phyloP scores from a whole-genome alignment of 768 basidiomycete genomes.

The Agaricus subrufescens region DNA sequence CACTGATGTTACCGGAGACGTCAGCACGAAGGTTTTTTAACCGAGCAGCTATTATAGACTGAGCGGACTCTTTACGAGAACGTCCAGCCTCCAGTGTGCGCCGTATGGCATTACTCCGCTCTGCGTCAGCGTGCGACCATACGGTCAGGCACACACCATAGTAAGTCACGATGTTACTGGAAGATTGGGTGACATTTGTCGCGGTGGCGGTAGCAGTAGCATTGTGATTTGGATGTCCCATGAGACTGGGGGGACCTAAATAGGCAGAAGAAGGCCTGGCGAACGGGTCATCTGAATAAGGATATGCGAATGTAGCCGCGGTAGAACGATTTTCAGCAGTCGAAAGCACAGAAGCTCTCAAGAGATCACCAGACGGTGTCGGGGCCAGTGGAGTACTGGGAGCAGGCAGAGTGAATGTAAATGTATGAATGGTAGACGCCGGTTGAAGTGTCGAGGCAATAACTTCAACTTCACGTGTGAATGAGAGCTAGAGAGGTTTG shows the following conservation, averaged over 20 bases:
- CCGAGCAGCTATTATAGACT: constrained; percentile 64
- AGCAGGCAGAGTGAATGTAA: constrained; percentile 82
- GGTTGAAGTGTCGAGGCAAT: constrained; percentile 94
- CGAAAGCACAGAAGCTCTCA: constrained; percentile 72
- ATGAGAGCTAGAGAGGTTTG: constrained; percentile 60
- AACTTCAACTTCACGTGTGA: constrained; percentile 89
- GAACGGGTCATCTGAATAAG: constrained; percentile 75
- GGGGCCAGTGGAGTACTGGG: constrained; percentile 74
- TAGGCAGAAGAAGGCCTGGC: constrained; percentile 76
- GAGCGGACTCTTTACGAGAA: constrained; percentile 74
- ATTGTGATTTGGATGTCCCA: constrained; percentile 41
- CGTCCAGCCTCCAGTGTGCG: constrained; percentile 77
- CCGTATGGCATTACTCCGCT: constrained; percentile 80
- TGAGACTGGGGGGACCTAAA: constrained; percentile 70
- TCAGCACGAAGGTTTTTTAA: constrained; percentile 62
- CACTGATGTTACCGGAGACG: constrained; percentile 36
- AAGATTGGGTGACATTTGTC: constrained; percentile 25
- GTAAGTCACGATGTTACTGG: constrained; percentile 59
- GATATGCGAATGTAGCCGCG: constrained; percentile 68
- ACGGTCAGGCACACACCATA: constrained; percentile 92
- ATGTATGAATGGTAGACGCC: constrained; percentile 87
- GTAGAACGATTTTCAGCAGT: constrained; percentile 57
- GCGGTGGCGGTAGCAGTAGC: constrained; percentile 26
- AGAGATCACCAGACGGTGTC: constrained; percentile 63
- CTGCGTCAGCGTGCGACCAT: constrained; percentile 92